Evolutionary conservation across 1,284 basidiomycete genomes (phyloP).

Genomic region (Rhodofomes roseus): DNA sequence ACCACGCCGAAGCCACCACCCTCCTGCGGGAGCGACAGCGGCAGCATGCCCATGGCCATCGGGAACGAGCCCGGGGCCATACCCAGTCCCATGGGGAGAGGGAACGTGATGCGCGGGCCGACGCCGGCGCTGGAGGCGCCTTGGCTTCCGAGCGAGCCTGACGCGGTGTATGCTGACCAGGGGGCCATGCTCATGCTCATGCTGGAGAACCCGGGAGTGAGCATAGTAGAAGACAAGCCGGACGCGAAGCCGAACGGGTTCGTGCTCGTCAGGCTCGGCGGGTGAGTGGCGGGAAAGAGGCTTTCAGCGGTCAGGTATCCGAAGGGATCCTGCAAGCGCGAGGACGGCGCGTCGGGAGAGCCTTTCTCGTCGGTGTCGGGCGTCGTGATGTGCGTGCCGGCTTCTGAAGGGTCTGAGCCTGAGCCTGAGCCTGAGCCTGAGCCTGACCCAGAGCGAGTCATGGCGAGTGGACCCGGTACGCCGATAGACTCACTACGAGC

Average conservation of each 20-base stretch:
- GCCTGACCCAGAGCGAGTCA: background rate
- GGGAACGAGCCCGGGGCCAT: constrained; percentile 4
- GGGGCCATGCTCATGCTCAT: constrained; percentile 1
- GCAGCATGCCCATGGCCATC: background rate
- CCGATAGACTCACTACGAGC: background rate
- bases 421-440: background rate
- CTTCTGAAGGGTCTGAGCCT: background rate
- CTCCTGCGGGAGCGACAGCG: background rate
- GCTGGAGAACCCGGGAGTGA: background rate
- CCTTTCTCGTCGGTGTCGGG: background rate
- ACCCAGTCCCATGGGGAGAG: background rate
- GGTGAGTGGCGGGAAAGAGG: background rate
- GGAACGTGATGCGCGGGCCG: constrained; percentile 1
- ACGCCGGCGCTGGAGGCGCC: constrained; percentile 2
- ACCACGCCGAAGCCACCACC: constrained; percentile 3
- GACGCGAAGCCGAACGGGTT: constrained; percentile 4
- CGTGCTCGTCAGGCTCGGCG: constrained; percentile 5
- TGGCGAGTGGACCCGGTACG: background rate
- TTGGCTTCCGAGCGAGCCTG: constrained; percentile 1
- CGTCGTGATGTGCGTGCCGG: constrained; percentile 10
- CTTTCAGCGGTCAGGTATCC: constrained; percentile 18
- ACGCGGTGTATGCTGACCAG: constrained; percentile 1
- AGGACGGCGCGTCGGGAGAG: background rate
- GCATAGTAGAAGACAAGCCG: background rate
- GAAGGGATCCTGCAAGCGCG: constrained; percentile 18